These are phyloP conservation scores for Wickerhamiella slavikovae DNA, from an alignment of 805 yeast genomes.

Conservation along the genomic window DNA sequence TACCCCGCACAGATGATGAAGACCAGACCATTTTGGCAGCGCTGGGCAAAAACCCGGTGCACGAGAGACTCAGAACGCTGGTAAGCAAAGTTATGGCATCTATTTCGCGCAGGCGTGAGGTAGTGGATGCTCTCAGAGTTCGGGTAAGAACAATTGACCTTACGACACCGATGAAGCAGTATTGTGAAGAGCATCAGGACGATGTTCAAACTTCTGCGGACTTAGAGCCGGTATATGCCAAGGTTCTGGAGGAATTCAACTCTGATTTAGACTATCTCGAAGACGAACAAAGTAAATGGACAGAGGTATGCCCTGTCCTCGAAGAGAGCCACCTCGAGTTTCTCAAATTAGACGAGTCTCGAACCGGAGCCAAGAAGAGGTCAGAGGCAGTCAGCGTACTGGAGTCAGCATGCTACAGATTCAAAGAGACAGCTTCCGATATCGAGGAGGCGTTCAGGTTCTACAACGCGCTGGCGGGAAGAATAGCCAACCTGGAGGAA, in stretches of 20 bases:
- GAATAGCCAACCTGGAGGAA: conserved; percentile 26
- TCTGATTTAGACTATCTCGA: conserved; percentile 23
- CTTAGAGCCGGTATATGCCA: conserved; percentile 6
- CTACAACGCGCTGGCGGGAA: conserved; percentile 37
- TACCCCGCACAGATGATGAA: conserved; percentile 1
- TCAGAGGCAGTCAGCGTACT: conserved; percentile 30
- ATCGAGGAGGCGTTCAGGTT: conserved; percentile 50
- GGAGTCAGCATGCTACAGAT: conserved; percentile 30
- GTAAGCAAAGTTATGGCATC: conserved; percentile 1
- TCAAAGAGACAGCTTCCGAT: conserved; percentile 35
- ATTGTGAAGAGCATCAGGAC: background rate
- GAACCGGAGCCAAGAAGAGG: conserved; percentile 22
- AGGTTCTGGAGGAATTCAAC: conserved; percentile 3
- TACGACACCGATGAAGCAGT: conserved; percentile 2
- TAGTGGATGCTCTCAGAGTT: background rate
- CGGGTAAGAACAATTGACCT: conserved; percentile 1
- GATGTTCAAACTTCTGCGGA: conserved; percentile 3
- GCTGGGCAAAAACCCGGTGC: no score
- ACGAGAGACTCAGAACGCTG: background rate
- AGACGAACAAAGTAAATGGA: conserved; percentile 20
- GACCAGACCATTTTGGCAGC: no score
- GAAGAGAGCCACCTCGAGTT: background rate
- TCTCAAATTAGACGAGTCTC: background rate
- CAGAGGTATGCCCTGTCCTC: conserved; percentile 19
- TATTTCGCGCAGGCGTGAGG: background rate